Base-by-base conservation (phyloP, 208 protist genomes). In the Naegleria lovaniensis region DNA sequence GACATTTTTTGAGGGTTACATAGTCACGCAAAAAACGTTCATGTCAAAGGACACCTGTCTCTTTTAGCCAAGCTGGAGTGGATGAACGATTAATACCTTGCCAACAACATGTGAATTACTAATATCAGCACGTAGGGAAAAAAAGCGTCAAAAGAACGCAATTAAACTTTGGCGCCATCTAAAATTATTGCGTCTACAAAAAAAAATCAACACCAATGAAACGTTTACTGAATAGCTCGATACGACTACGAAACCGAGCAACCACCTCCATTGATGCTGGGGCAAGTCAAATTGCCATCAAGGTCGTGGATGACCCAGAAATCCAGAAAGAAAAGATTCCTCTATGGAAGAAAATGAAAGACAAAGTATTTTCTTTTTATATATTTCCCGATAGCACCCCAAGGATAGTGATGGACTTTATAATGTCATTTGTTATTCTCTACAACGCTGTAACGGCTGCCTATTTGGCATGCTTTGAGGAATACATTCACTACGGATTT, bases 371-470 rank as follows among this genome's bases (percentile, higher is more conserved):
- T 29, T 67, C 55, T 29, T 84, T 84, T 85, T 85, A 85, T 29
- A 85, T 85, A 0, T 19, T 25, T 7, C 33, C 83, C 29, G 40
- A 85, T 0, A 29, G n/a, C 4, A 88, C 51, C 0, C 5, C 16
- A 22, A 88, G 85, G n/a, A 88, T 88, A 15, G 33, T 88, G 33
- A 16, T 88, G 22, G 43, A 88, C 38, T 88, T 88, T 51, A 19
- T 58, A 0, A 88, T 88, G 85, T 38, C 43, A 0, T 29, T 88
- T 59, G 40, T 58, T 59, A 88, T 88, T 88, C n/a, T 88, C 0
- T 88, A 58, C n/a, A 88, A 88, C 58, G 41, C 33, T 19, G 38
- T 88, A 0, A 22, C 38, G 4, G 33, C n/a, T 19, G 6, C 85
- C 36, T 88, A 88, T n/a, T 29, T 51, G 9, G n/a, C 41, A 38